These are phyloP conservation scores for Phytophthora cactorum DNA, from an alignment of 352 stramenopile genomes.

Conservation along the genomic window DNA sequence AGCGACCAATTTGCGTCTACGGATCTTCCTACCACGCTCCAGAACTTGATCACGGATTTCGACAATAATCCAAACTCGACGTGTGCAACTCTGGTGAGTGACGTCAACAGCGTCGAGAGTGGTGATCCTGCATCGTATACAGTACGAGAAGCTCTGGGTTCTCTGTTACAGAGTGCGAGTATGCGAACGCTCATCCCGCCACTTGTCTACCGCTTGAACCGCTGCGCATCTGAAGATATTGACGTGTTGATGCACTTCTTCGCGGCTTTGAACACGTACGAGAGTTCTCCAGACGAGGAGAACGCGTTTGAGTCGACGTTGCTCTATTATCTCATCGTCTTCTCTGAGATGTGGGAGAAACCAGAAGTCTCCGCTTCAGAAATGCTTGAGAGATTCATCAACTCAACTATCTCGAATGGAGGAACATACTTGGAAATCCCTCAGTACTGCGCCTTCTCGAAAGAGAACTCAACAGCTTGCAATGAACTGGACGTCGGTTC, in stretches of 20 bases:
- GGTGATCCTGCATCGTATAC: constrained; percentile 30
- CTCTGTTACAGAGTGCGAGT: constrained; percentile 27
- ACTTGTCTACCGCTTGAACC: constrained; percentile 46
- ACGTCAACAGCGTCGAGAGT: constrained; percentile 1
- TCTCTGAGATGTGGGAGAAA: constrained; percentile 64
- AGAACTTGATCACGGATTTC: constrained; percentile 26
- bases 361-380: constrained; percentile 18
- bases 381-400: constrained; percentile 33
- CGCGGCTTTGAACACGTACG: constrained; percentile 6
- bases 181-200: constrained; percentile 43
- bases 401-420: constrained; percentile 29
- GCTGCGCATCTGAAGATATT: constrained; percentile 40
- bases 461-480: constrained; percentile 46
- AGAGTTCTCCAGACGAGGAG: constrained; percentile 24
- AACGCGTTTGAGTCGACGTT: constrained; percentile 30
- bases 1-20: constrained; percentile 21
- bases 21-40: constrained; percentile 24
- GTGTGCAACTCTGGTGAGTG: constrained; percentile 32
- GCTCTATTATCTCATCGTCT: constrained; percentile 55
- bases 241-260: constrained; percentile 38
- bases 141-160: constrained; percentile 35
- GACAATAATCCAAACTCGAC: constrained; percentile 31
- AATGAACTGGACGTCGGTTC: constrained; percentile 18
- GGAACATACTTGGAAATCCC: constrained; percentile 32
- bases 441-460: constrained; percentile 62